These are phyloP conservation scores for Porpolomopsis calyptriformis DNA, from an alignment of 768 basidiomycete genomes.

Conservation along the genomic window DNA sequence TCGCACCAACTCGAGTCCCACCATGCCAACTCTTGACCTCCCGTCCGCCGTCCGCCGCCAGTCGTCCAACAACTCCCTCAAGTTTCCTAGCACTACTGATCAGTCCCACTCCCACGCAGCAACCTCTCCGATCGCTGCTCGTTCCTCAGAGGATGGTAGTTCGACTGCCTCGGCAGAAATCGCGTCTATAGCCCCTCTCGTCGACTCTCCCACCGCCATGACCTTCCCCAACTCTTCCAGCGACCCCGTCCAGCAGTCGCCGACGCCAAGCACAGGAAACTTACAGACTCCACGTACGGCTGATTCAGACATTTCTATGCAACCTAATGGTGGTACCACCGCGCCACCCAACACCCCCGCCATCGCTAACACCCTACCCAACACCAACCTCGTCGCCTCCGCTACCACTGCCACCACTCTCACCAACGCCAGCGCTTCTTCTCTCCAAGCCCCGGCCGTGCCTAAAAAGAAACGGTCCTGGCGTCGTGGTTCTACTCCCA, in stretches of 20 bases:
- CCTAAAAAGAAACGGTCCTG: conserved; percentile 32
- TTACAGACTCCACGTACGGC: conserved; percentile 10
- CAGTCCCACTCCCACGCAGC: conserved; percentile 12
- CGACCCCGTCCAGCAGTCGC: conserved; percentile 4
- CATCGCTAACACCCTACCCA: conserved; percentile 7
- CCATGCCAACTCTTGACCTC: conserved; percentile 7
- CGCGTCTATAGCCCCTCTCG: conserved; percentile 22
- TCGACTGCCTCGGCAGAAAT: conserved; percentile 11
- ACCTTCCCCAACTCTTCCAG: conserved; percentile 14
- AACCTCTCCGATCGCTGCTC: conserved; percentile 10
- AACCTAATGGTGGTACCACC: not conserved
- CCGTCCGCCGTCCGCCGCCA: conserved; percentile 12
- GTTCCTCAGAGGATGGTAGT: not conserved
- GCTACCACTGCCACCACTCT: conserved; percentile 3
- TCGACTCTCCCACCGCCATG: conserved; percentile 38
- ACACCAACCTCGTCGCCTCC: conserved; percentile 18
- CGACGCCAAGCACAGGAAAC: conserved; percentile 10
- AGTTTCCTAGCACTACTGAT: conserved; percentile 7
- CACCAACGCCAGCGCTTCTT: not conserved
- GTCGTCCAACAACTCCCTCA: conserved; percentile 14
- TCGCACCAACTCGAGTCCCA: conserved; percentile 2
- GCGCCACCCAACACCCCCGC: conserved; percentile 7
- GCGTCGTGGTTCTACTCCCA: conserved; percentile 26
- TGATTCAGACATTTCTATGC: not conserved
- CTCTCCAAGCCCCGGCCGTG: not conserved